Evolutionary conservation across 495 filamentous ascomycete genomes (phyloP).

Genomic region (Lasiosphaeria hispida): DNA sequence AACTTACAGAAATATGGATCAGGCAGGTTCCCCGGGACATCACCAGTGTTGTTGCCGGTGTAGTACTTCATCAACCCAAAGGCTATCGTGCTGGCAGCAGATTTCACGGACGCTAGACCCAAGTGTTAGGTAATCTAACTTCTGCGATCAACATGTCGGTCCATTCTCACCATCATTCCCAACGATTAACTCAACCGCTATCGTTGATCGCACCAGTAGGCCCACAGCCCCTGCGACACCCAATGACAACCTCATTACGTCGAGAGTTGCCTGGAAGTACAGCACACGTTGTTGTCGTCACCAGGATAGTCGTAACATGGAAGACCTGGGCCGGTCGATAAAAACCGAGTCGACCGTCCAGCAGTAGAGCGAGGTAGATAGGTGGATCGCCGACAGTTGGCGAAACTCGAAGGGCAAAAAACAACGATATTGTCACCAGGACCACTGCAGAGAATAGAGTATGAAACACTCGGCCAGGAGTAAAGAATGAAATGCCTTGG

Average conservation of each 20-base stretch:
- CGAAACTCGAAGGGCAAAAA: too few species aligned
- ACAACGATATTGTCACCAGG: neutral
- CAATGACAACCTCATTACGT: slow-evolving; percentile 27
- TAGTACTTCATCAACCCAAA: slow-evolving; percentile 57
- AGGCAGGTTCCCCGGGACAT: slow-evolving; percentile 69
- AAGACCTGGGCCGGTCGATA: too few species aligned
- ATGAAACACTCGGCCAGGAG: slow-evolving; percentile 15
- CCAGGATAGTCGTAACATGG: too few species aligned
- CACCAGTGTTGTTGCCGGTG: slow-evolving; percentile 67
- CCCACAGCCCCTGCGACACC: slow-evolving; percentile 14
- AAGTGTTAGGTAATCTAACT: slow-evolving; percentile 8
- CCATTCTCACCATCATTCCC: slow-evolving; percentile 26
- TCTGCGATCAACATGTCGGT: neutral
- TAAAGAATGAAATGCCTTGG: neutral
- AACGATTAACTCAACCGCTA: slow-evolving; percentile 29
- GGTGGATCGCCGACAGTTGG: neutral
- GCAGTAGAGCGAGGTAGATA: too few species aligned
- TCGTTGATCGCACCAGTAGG: slow-evolving; percentile 23
- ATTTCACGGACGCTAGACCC: slow-evolving; percentile 39
- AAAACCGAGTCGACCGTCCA: too few species aligned
- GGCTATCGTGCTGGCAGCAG: slow-evolving; percentile 44
- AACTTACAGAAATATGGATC: slow-evolving; percentile 67
- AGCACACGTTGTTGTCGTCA: neutral
- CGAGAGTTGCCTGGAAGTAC: neutral
- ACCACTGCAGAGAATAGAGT: neutral